Conservation (phyloP, 2,329 filamentous ascomycete species). For the Xylogone sp. region DNA sequence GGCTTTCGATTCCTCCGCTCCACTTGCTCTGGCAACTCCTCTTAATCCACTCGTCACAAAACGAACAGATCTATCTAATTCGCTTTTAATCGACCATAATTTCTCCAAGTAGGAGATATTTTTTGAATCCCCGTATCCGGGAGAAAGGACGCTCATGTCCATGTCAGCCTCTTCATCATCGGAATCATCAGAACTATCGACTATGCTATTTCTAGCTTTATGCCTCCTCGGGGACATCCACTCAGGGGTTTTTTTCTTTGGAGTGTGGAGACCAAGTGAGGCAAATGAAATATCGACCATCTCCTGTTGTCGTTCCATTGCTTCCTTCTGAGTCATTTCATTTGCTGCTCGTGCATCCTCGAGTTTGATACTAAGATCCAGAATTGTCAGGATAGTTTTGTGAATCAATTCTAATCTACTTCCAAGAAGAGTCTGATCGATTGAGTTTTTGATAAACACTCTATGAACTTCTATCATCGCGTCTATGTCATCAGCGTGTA, state of each 20-base stretch:
- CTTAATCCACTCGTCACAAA: conserved; percentile 73
- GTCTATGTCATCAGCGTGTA: conserved; percentile 68
- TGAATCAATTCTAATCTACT: conserved; percentile 66
- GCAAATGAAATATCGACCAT: conserved; percentile 26
- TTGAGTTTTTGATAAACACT: conserved; percentile 56
- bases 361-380: conserved; percentile 71
- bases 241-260: conserved; percentile 27
- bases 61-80: conserved; percentile 62
- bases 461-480: conserved; percentile 72
- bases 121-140: conserved; percentile 20
- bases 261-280: conserved; percentile 24
- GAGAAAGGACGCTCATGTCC: conserved; percentile 33
- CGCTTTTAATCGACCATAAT: conserved; percentile 52
- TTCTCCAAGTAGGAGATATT: conserved; percentile 45
- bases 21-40: conserved; percentile 69
- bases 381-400: conserved; percentile 67
- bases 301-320: conserved; percentile 19
- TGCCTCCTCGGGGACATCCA: conserved; percentile 1
- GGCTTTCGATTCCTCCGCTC: conserved; percentile 45
- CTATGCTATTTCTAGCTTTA: conserved; percentile 8
- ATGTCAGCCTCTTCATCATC: conserved; percentile 34
- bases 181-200: conserved; percentile 24
- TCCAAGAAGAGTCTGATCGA: conserved; percentile 67
- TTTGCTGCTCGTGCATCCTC: conserved; percentile 52
- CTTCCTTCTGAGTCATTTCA: conserved; percentile 13